Percentiles rank a stretch among this genome's conserved stretches.
These are phyloP conservation scores for Acacia concinna DNA, from an alignment of 331 rosid species.

Conservation along the genomic window DNA sequence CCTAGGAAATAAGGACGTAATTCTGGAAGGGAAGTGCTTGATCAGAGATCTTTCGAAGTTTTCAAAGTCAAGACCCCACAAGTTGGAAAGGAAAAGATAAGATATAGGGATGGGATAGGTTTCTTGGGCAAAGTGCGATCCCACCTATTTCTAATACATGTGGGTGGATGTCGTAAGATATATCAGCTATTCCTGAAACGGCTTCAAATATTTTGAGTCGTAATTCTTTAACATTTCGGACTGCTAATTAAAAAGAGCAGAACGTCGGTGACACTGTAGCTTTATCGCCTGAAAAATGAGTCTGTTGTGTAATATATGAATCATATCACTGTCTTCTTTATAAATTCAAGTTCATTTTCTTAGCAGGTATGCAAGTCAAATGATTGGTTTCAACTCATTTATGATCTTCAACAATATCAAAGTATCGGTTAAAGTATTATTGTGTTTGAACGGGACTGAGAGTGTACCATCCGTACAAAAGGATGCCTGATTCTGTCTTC, in stretches of 20 bases:
- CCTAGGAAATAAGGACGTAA: conserved; percentile 29
- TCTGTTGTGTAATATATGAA: neutral
- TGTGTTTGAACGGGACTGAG: conserved; percentile 21
- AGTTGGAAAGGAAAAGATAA: conserved; percentile 64
- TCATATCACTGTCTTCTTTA: neutral
- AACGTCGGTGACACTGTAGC: neutral
- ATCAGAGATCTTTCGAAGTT: conserved; percentile 51
- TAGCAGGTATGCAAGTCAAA: neutral
- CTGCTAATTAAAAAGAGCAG: conserved; percentile 9
- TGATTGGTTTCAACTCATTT: conserved; percentile 36
- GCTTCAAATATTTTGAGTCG: conserved; percentile 9
- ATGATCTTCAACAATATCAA: conserved; percentile 30
- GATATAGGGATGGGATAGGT: conserved; percentile 63
- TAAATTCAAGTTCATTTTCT: conserved; percentile 24
- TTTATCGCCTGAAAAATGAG: conserved; percentile 26
- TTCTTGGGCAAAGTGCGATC: conserved; percentile 68
- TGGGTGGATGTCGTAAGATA: conserved; percentile 40
- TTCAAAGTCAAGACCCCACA: conserved; percentile 68
- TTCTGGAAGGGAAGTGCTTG: conserved; percentile 30
- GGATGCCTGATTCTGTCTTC: conserved; percentile 6
- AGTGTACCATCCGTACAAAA: conserved; percentile 55
- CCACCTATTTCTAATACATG: conserved; percentile 48
- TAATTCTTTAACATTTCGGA: conserved; percentile 26
- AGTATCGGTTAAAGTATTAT: conserved; percentile 22
- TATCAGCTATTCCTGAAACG: conserved; percentile 25